A percentile compares a stretch with the other conserved stretches of the same genome.
Conservation (phyloP, 1,284 basidiomycete species). For the Puccinia hordei region DNA sequence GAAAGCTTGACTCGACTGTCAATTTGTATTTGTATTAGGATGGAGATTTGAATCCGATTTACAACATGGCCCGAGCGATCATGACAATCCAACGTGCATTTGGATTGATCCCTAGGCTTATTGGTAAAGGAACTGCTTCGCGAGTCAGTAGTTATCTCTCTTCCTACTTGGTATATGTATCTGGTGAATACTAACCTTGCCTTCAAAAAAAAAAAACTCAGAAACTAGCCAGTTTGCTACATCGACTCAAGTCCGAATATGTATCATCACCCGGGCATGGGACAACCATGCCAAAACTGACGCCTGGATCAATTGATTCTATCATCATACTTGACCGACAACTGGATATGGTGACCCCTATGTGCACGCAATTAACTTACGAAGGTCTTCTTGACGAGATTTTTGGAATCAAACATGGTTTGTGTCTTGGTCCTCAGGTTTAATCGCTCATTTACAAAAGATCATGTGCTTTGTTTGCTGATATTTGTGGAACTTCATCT, state of each 20-base stretch:
- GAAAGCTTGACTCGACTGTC: background rate
- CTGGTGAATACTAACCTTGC: conserved; percentile 30
- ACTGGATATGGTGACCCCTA: conserved; percentile 92
- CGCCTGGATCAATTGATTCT: conserved; percentile 69
- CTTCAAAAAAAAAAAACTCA: conserved; percentile 57
- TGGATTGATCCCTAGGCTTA: conserved; percentile 84
- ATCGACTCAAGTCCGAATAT: conserved; percentile 64
- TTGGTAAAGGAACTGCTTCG: conserved; percentile 90
- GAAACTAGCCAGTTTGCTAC: conserved; percentile 75
- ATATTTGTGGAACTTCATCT: background rate
- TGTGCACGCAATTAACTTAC: conserved; percentile 95
- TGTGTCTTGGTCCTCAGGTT: conserved; percentile 55
- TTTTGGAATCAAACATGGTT: conserved; percentile 84
- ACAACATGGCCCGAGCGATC: conserved; percentile 83
- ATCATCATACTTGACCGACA: conserved; percentile 86
- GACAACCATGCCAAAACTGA: conserved; percentile 51
- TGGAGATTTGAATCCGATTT: conserved; percentile 88
- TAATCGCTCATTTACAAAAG: too few relatives aligned
- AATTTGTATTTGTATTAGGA: conserved; percentile 65
- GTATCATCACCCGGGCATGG: conserved; percentile 52
- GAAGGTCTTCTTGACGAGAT: conserved; percentile 95
- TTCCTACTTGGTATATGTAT: background rate
- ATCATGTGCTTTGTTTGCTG: background rate
- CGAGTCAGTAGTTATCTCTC: conserved; percentile 68
- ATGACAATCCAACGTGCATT: conserved; percentile 81